These are phyloP conservation scores for Lepidium sativum DNA, from an alignment of 345 rosid species.

Conservation along the genomic window DNA sequence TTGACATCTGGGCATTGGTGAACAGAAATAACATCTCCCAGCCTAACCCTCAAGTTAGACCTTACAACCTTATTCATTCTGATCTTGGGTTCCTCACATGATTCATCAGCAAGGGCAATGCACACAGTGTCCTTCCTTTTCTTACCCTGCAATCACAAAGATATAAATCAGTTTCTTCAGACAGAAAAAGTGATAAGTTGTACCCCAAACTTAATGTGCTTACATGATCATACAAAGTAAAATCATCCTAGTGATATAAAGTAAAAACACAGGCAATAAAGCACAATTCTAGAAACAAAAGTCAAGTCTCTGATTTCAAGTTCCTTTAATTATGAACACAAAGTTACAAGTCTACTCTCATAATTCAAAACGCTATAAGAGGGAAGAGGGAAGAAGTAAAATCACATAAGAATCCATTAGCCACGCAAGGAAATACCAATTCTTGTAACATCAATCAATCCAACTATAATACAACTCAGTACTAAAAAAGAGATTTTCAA, in stretches of 20 bases:
- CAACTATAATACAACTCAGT: not conserved
- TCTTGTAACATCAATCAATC: not conserved
- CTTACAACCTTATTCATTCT: constrained; percentile 89
- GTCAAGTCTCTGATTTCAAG: not conserved
- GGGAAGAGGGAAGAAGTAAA: not conserved
- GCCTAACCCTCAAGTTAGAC: constrained; percentile 83
- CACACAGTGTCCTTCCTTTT: constrained; percentile 77
- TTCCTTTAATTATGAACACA: not conserved
- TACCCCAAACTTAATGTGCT: not conserved
- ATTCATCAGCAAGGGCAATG: constrained; percentile 77
- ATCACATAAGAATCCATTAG: not conserved
- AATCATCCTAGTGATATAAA: not conserved
- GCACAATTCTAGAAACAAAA: not conserved
- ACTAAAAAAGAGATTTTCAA: not conserved
- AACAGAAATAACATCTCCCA: constrained; percentile 82
- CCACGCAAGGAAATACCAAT: too few relatives aligned
- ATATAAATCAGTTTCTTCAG: not conserved
- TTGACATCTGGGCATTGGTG: constrained; percentile 92
- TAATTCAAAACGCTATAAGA: not conserved
- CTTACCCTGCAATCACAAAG: constrained; percentile 45
- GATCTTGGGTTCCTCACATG: constrained; percentile 79
- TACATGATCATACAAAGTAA: not conserved
- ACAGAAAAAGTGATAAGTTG: not conserved
- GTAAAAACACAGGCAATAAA: not conserved
- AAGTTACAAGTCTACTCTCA: not conserved